phyloP scores from a whole-genome alignment of 2,329 filamentous ascomycete species.

The Neofusicoccum kwambonambiense region DNA sequence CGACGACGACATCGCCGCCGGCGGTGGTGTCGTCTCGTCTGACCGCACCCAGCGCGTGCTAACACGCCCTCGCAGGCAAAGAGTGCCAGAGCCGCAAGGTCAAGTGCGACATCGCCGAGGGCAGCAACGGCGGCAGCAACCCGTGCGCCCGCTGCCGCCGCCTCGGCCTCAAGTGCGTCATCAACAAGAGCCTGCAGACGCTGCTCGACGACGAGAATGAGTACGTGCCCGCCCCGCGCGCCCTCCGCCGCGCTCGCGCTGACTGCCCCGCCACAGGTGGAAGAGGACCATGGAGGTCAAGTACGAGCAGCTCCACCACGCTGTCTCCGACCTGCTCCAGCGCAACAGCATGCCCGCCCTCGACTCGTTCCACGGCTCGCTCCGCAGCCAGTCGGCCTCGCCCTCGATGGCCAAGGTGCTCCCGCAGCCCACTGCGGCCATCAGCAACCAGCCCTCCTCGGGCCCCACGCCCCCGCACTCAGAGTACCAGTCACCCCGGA shows the following conservation, averaged over 20 bases:
- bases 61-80: conserved; percentile 24
- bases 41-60: not conserved
- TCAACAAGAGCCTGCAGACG: conserved; percentile 51
- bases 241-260: not conserved
- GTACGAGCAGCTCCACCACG: conserved; percentile 28
- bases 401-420: conserved; percentile 20
- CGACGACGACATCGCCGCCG: not conserved
- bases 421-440: not conserved
- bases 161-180: conserved; percentile 74
- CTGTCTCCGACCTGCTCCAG: conserved; percentile 29
- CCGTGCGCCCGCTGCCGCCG: conserved; percentile 36
- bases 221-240: conserved; percentile 20
- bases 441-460: conserved; percentile 10
- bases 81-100: conserved; percentile 38
- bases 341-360: conserved; percentile 30
- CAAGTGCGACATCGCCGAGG: conserved; percentile 33
- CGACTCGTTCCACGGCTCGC: conserved; percentile 16
- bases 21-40: not conserved
- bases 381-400: conserved; percentile 20
- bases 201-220: conserved; percentile 33
- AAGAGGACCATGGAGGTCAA: conserved; percentile 32
- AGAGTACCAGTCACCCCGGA: conserved; percentile 26
- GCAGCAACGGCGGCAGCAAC: conserved; percentile 29
- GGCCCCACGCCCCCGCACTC: conserved; percentile 28
- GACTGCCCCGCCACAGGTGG: conserved; percentile 26